These are phyloP conservation scores for Pythium guiyangense DNA, from an alignment of 352 stramenopile species.

Conservation along the genomic window DNA sequence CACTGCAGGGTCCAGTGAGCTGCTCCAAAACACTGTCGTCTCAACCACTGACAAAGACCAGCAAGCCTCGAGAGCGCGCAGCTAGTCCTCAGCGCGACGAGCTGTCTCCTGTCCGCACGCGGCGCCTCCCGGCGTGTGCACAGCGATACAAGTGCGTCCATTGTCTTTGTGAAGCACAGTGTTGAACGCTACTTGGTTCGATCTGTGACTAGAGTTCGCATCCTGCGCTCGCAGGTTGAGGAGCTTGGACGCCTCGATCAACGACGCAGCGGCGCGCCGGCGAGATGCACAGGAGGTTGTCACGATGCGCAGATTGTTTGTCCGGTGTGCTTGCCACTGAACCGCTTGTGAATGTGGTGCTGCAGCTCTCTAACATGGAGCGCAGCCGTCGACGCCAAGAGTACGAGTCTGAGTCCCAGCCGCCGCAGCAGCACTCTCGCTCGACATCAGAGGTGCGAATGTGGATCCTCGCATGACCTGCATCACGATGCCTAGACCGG, in stretches of 20 bases:
- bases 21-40: too few species aligned
- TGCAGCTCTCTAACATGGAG: constrained; percentile 9
- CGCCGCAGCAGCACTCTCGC: too few species aligned
- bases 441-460: background rate
- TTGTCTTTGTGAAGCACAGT: constrained; percentile 1
- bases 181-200: background rate
- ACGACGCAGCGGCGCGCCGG: constrained; percentile 22
- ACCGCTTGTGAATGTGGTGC: background rate
- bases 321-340: background rate
- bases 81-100: constrained; percentile 3
- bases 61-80: too few species aligned
- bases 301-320: too few species aligned
- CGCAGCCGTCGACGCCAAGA: constrained; percentile 3
- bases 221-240: background rate
- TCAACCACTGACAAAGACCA: too few species aligned
- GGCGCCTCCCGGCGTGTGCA: background rate
- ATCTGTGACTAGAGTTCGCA: too few species aligned
- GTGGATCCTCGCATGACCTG: too few species aligned
- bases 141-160: constrained; percentile 12
- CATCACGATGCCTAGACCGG: too few species aligned
- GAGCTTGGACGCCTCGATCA: constrained; percentile 19
- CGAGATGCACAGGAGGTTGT: constrained; percentile 20
- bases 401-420: constrained; percentile 1
- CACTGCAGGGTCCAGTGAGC: too few species aligned
- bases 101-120: constrained; percentile 1